phyloP scores from a whole-genome alignment of 1,284 basidiomycete species.

The Ganoderma lingzhi region DNA sequence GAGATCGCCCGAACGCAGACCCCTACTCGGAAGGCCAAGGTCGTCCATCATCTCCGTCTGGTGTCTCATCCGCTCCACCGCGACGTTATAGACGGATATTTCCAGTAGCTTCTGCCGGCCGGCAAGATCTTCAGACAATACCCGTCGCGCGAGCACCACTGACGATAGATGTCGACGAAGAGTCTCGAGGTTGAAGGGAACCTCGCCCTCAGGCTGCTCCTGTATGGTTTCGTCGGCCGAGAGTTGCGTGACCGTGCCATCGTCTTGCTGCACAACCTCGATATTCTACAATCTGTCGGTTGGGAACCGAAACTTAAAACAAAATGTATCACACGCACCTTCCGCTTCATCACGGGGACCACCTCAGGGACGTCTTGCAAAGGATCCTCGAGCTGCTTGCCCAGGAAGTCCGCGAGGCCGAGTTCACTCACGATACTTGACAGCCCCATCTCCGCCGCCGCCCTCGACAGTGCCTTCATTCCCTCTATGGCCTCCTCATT shows the following conservation, averaged over 20 bases:
- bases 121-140: conserved; percentile 71
- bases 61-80: conserved; percentile 75
- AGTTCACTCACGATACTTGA: conserved; percentile 62
- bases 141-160: conserved; percentile 67
- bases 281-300: conserved; percentile 11
- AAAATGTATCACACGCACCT: conserved; percentile 36
- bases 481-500: conserved; percentile 63
- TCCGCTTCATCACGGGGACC: conserved; percentile 52
- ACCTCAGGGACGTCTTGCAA: conserved; percentile 65
- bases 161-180: conserved; percentile 72
- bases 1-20: conserved; percentile 48
- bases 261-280: conserved; percentile 32
- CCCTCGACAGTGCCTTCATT: conserved; percentile 62
- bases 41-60: conserved; percentile 68
- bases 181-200: conserved; percentile 79
- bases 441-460: conserved; percentile 65
- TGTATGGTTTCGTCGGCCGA: conserved; percentile 33
- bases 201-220: conserved; percentile 41
- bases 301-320: not conserved
- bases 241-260: conserved; percentile 29
- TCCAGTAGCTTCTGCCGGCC: conserved; percentile 87
- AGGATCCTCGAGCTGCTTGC: conserved; percentile 50
- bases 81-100: conserved; percentile 86
- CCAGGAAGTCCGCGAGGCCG: conserved; percentile 58
- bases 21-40: conserved; percentile 60